Conservation (phyloP, 2,329 filamentous ascomycete genomes). For the Sporothrix schenckii region DNA sequence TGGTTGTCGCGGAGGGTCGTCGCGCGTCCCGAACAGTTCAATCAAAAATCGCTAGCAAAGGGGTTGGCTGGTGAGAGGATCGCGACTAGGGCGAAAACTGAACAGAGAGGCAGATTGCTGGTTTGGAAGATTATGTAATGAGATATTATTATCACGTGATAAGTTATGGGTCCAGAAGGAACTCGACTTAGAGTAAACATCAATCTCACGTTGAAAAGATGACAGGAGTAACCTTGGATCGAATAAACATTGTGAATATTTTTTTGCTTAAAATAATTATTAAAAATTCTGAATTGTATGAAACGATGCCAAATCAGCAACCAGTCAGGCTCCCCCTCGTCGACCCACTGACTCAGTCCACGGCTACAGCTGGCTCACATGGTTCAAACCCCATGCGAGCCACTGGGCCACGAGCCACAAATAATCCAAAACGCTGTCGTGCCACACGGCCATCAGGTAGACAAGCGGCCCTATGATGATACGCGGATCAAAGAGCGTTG, state of each 20-base stretch:
- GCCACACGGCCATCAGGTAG: neutral
- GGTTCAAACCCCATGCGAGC: neutral
- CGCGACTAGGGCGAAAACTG: constrained; percentile 3
- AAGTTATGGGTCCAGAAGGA: neutral
- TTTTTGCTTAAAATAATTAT: too few relatives aligned
- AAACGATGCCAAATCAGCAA: neutral
- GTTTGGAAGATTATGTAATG: neutral
- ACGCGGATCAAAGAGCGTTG: neutral
- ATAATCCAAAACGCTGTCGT: neutral
- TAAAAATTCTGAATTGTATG: neutral
- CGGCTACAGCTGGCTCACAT: neutral
- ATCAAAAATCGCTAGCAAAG: constrained; percentile 14
- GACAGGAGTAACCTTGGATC: too few relatives aligned
- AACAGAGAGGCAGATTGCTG: neutral
- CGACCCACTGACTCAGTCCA: neutral
- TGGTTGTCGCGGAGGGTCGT: constrained; percentile 18
- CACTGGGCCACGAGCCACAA: neutral
- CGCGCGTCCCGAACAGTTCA: constrained; percentile 15
- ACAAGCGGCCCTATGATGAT: neutral
- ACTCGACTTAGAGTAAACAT: constrained; percentile 1
- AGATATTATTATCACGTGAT: neutral
- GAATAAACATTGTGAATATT: neutral
- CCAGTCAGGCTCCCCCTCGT: neutral
- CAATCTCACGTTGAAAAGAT: neutral
- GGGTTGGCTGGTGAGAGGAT: neutral